These are phyloP conservation scores for Xylariaceae sp. DNA, from an alignment of 2,329 filamentous ascomycete genomes.

Conservation along the genomic window DNA sequence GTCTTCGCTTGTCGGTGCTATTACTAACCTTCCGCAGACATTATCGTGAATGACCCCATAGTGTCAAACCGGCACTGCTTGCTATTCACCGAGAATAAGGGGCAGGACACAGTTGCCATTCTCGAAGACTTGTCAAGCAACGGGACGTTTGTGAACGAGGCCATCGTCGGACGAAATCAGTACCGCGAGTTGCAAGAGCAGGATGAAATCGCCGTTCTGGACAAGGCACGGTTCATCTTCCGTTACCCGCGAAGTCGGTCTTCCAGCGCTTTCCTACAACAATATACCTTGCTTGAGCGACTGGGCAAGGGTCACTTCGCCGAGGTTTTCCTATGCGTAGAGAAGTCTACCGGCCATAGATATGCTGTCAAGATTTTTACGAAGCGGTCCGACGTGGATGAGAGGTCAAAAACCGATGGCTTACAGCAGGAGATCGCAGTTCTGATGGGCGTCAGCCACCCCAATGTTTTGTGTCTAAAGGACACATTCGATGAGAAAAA, in stretches of 20 bases:
- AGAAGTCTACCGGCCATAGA: slow-evolving; percentile 78
- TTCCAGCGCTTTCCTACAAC: slow-evolving; percentile 78
- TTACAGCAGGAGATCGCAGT: slow-evolving; percentile 96
- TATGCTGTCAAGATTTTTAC: slow-evolving; percentile 96
- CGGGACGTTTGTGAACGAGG: slow-evolving; percentile 94
- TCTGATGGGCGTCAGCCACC: slow-evolving; percentile 95
- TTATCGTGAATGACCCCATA: slow-evolving; percentile 73
- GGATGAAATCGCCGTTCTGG: slow-evolving; percentile 86
- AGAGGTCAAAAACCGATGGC: slow-evolving; percentile 80
- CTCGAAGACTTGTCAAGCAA: slow-evolving; percentile 95
- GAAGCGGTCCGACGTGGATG: slow-evolving; percentile 78
- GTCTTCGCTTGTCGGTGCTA: background rate
- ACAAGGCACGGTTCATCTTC: slow-evolving; percentile 87
- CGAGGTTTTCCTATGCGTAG: slow-evolving; percentile 87
- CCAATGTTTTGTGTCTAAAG: slow-evolving; percentile 88
- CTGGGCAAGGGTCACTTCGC: slow-evolving; percentile 96
- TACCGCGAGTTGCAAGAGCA: slow-evolving; percentile 84
- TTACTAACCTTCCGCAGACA: slow-evolving; percentile 52
- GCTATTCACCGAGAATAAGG: slow-evolving; percentile 64
- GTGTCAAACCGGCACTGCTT: slow-evolving; percentile 87
- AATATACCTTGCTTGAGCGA: slow-evolving; percentile 82
- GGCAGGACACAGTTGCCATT: slow-evolving; percentile 66
- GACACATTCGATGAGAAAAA: slow-evolving; percentile 93
- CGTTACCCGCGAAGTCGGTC: slow-evolving; percentile 78
- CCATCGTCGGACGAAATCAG: slow-evolving; percentile 88